Conservation (phyloP, 257 asterid genomes). For the Primulina tabacum region DNA sequence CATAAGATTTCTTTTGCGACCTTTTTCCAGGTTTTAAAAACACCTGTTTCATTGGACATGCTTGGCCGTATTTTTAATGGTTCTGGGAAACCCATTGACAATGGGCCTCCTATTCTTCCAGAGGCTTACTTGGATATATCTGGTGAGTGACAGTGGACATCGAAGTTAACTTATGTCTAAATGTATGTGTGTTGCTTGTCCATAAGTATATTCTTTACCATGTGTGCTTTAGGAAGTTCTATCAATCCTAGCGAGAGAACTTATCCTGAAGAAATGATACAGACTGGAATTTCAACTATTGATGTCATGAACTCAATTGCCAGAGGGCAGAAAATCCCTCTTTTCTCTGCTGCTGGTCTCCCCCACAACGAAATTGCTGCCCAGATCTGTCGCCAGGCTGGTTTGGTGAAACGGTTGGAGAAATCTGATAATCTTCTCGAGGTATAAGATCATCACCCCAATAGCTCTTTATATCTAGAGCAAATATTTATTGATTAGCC, state of each 20-base stretch:
- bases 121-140: slow-evolving; percentile 99
- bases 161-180: slow-evolving; percentile 1
- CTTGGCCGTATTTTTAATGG: slow-evolving; percentile 70
- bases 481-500: background rate
- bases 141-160: slow-evolving; percentile 47
- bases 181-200: slow-evolving; percentile 5
- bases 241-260: slow-evolving; percentile 99
- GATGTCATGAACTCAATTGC: slow-evolving; percentile 99
- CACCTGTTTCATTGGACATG: slow-evolving; percentile 66
- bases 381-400: slow-evolving; percentile 99
- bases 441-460: slow-evolving; percentile 36
- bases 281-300: slow-evolving; percentile 94
- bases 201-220: slow-evolving; percentile 19
- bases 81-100: slow-evolving; percentile 88
- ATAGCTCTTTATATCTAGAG: slow-evolving; percentile 4
- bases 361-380: slow-evolving; percentile 99
- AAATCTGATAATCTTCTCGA: slow-evolving; percentile 52
- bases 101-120: slow-evolving; percentile 97
- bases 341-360: slow-evolving; percentile 98
- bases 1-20: slow-evolving; percentile 7
- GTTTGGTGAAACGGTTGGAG: slow-evolving; percentile 77
- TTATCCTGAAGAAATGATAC: slow-evolving; percentile 98
- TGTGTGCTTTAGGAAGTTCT: slow-evolving; percentile 73
- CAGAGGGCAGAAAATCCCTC: slow-evolving; percentile 97
- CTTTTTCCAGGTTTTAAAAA: slow-evolving; percentile 44